Conservation (phyloP, 2,329 filamentous ascomycete genomes). For the Fonsecaea multimorphosa region DNA sequence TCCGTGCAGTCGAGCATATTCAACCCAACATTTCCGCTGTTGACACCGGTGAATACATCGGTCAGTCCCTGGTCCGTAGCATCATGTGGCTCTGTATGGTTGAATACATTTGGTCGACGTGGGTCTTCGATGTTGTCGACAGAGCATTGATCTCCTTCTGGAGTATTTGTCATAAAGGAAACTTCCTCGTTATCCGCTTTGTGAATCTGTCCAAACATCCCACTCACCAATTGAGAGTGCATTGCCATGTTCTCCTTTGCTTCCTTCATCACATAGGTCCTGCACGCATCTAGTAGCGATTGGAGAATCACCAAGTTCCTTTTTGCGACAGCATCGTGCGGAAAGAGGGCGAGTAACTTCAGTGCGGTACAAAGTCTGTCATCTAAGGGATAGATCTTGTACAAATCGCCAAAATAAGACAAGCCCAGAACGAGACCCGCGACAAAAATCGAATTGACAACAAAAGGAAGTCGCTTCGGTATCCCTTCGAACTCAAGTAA, state of each 20-base stretch:
- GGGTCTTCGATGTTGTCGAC: background rate
- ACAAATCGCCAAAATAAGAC: slow-evolving; percentile 2
- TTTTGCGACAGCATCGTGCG: background rate
- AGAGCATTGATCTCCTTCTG: background rate
- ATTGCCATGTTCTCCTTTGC: slow-evolving; percentile 2
- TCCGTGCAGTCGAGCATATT: background rate
- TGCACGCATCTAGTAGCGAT: background rate
- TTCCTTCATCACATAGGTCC: background rate
- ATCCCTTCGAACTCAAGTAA: background rate
- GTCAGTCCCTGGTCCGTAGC: background rate
- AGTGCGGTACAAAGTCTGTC: background rate
- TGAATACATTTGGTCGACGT: background rate
- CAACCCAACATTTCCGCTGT: background rate
- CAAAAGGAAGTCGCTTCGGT: slow-evolving; percentile 1
- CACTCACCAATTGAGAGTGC: slow-evolving; percentile 1
- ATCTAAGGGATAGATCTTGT: background rate
- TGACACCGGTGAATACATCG: background rate
- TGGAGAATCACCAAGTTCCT: background rate
- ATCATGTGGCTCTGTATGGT: background rate
- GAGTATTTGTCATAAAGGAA: background rate
- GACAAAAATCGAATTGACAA: slow-evolving; percentile 3
- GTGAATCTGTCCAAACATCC: background rate
- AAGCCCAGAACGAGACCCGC: background rate
- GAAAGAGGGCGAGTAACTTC: background rate
- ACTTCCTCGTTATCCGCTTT: slow-evolving; percentile 1